Conservation (phyloP, 1,139 yeast genomes). For the Debaryomyces udenii region DNA sequence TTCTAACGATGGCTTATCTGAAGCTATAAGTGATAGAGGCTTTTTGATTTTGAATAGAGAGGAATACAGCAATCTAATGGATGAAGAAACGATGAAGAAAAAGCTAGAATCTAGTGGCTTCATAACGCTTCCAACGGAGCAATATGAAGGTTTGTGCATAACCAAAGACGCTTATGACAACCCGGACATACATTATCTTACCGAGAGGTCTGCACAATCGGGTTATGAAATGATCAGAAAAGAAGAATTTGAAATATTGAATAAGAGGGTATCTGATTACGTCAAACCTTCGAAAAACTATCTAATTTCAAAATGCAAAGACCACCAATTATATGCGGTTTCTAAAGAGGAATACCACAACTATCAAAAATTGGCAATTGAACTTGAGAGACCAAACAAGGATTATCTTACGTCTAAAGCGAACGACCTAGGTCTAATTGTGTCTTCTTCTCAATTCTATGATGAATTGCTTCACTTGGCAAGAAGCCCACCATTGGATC, state of each 20-base stretch:
- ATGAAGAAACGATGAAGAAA: constrained; percentile 39
- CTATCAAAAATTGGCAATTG: constrained; percentile 27
- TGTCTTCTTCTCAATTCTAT: constrained; percentile 27
- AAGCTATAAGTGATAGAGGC: constrained; percentile 30
- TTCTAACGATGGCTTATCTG: constrained; percentile 26
- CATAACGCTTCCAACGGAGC: constrained; percentile 32
- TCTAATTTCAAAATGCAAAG: constrained; percentile 29
- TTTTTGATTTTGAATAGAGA: constrained; percentile 28
- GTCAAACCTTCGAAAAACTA: constrained; percentile 33
- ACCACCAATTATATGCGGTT: constrained; percentile 28
- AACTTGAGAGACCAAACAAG: constrained; percentile 31
- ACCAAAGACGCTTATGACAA: constrained; percentile 8
- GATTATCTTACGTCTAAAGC: constrained; percentile 18
- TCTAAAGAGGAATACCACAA: constrained; percentile 25
- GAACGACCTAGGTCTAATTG: constrained; percentile 31
- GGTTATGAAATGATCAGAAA: constrained; percentile 25
- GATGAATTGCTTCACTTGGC: constrained; percentile 31
- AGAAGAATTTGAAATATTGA: constrained; percentile 22
- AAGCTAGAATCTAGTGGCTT: constrained; percentile 36
- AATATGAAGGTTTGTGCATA: constrained; percentile 12
- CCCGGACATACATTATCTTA: constrained; percentile 16
- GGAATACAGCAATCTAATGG: constrained; percentile 31
- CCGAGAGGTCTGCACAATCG: constrained; percentile 8
- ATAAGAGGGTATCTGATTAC: constrained; percentile 17
- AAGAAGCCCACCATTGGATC: constrained; percentile 26